phyloP scores from a whole-genome alignment of 2,329 filamentous ascomycete species.

The Tolypocladium cylindrosporum region DNA sequence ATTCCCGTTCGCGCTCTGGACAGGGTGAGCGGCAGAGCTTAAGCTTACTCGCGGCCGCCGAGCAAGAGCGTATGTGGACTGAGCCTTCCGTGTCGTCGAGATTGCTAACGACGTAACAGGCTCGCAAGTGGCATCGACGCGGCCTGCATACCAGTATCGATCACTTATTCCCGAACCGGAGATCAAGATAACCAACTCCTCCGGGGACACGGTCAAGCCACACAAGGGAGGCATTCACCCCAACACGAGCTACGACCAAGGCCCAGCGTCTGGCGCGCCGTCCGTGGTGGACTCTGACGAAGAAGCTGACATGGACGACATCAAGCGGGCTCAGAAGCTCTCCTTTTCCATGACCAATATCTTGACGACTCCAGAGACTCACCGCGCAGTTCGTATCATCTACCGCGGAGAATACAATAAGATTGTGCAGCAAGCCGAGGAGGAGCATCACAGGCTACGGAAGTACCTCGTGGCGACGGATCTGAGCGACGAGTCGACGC shows the following conservation, averaged over 20 bases:
- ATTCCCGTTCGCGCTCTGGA: slow-evolving; percentile 18
- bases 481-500: slow-evolving; percentile 85
- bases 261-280: slow-evolving; percentile 42
- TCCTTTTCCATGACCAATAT: slow-evolving; percentile 72
- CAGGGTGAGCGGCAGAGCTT: slow-evolving; percentile 33
- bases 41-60: slow-evolving; percentile 62
- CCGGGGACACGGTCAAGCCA: slow-evolving; percentile 48
- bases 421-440: slow-evolving; percentile 68
- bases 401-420: slow-evolving; percentile 76
- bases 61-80: slow-evolving; percentile 61
- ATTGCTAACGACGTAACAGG: slow-evolving; percentile 26
- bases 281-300: slow-evolving; percentile 71
- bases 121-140: slow-evolving; percentile 41
- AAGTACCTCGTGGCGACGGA: slow-evolving; percentile 96
- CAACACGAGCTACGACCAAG: slow-evolving; percentile 71
- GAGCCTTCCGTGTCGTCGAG: neutral
- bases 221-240: slow-evolving; percentile 61
- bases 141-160: slow-evolving; percentile 43
- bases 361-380: slow-evolving; percentile 62
- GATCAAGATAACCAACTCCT: slow-evolving; percentile 53
- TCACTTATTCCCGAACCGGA: slow-evolving; percentile 58
- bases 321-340: slow-evolving; percentile 79
- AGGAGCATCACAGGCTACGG: slow-evolving; percentile 66
- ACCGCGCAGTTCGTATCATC: slow-evolving; percentile 80
- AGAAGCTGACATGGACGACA: slow-evolving; percentile 73